These are phyloP conservation scores for Spiromyces aspiralis DNA, from an alignment of 371 early-diverging fungal genomes.

Conservation along the genomic window DNA sequence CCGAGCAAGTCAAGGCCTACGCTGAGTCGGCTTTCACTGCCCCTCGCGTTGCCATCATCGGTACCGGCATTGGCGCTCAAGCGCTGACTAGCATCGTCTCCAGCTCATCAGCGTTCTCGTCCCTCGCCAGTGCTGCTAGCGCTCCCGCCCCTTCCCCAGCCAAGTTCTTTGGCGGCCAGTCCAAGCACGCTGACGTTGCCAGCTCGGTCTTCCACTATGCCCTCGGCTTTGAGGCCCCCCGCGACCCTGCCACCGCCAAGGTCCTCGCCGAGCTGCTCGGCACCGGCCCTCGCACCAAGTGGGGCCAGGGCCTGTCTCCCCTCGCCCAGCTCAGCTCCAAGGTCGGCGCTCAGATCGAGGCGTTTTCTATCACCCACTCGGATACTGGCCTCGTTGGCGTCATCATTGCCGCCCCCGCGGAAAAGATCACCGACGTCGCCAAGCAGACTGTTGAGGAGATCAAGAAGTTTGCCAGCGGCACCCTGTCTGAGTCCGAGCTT, in stretches of 20 bases:
- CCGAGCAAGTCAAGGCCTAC: constrained; percentile 50
- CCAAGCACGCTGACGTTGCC: constrained; percentile 51
- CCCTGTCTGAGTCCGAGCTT: constrained; percentile 45
- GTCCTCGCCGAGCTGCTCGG: constrained; percentile 71
- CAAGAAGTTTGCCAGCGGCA: constrained; percentile 39
- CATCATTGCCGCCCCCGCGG: constrained; percentile 42
- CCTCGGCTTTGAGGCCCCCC: constrained; percentile 51
- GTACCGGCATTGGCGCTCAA: constrained; percentile 61
- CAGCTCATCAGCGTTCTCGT: constrained; percentile 12
- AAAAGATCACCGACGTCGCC: constrained; percentile 41
- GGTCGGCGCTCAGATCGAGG: constrained; percentile 40
- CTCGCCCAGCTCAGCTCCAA: constrained; percentile 49
- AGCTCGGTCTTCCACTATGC: constrained; percentile 42
- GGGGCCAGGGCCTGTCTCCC: constrained; percentile 48
- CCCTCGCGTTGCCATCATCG: constrained; percentile 68
- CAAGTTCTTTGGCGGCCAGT: constrained; percentile 69
- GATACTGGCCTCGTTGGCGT: constrained; percentile 90
- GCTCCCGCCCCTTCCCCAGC: constrained; percentile 27
- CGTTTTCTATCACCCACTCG: constrained; percentile 77
- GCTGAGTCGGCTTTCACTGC: constrained; percentile 50
- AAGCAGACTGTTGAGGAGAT: constrained; percentile 53
- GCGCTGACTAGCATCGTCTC: constrained; percentile 33
- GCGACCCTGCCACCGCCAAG: constrained; percentile 53
- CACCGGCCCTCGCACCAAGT: constrained; percentile 55
- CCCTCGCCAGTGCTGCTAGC: constrained; percentile 22